Conservation (phyloP, 129 eudicot species). For the Escallonia herrerae region DNA sequence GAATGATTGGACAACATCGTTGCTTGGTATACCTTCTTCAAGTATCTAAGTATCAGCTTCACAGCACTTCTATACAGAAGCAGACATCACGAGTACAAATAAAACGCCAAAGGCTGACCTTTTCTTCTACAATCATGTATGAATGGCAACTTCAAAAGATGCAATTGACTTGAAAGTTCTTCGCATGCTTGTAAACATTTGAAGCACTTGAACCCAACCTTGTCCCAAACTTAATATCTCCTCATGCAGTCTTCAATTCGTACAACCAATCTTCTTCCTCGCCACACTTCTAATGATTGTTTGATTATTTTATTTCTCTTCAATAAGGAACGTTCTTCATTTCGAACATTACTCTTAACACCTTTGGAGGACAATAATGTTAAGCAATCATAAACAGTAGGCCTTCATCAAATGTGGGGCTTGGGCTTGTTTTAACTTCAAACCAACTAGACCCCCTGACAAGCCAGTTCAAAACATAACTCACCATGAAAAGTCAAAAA, state of each 20-base stretch:
- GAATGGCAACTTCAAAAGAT: constrained; percentile 60
- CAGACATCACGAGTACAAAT: constrained; percentile 24
- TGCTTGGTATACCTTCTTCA: constrained; percentile 24
- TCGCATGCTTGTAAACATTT: constrained; percentile 43
- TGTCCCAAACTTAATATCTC: constrained; percentile 34
- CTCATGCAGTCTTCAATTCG: constrained; percentile 34
- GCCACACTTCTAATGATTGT: constrained; percentile 53
- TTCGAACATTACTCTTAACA: constrained; percentile 33
- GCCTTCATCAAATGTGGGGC: constrained; percentile 70
- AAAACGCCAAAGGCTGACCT: constrained; percentile 49
- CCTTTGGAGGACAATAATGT: constrained; percentile 39
- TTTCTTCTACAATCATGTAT: constrained; percentile 51
- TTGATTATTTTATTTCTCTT: constrained; percentile 33
- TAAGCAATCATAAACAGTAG: constrained; percentile 41
- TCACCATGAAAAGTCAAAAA: constrained; percentile 25
- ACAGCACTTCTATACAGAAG: constrained; percentile 21
- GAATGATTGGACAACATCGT: neutral
- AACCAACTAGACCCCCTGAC: constrained; percentile 75
- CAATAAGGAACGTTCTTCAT: constrained; percentile 45
- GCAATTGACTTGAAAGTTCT: constrained; percentile 48
- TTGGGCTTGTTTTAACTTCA: constrained; percentile 66
- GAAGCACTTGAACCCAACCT: constrained; percentile 40
- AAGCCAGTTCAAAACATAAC: constrained; percentile 60
- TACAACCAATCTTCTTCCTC: constrained; percentile 54
- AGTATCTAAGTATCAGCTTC: constrained; percentile 23